Base-by-base conservation (phyloP, 306 rosid genomes). In the Spatholobus suberectus region DNA sequence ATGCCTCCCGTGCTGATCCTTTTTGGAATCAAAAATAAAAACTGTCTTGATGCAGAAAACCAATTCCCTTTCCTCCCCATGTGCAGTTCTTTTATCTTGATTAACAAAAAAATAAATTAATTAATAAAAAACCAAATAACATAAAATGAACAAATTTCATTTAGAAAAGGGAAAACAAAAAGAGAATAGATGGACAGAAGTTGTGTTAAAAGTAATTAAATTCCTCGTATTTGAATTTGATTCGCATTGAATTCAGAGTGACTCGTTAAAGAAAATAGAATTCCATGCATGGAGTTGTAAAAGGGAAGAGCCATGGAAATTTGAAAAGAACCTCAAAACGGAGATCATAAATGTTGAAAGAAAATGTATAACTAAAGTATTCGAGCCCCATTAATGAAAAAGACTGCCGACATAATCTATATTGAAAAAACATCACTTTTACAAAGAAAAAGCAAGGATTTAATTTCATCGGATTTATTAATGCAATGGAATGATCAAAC, bases 21-120 rank as follows among this genome's bases (percentile, higher is more conserved):
- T 92, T 89, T 86, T 95, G 75, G 90, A n/a, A 24, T 88, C 92
- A 3, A 88, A 78, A 71, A 70, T 49, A 77, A 96, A 83, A 89
- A 91, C 89, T 82, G 76, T 94, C 97, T 85, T 96, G 84, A 96
- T 14, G 92, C 83, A 86, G 94, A 87, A 87, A 96, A 92, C 93
- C 98, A 96, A 75, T 77, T 75, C 79, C 98, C 97, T 89, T 82
- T 93, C 92, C 89, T 94, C 89, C 97, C 99, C 99, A 96, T 96
- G 52, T 87, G 69, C 80, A 79, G 57, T 11, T 75, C 80, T 66
- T 76, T 89, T 89, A 80, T 77, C 84, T 85, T 65, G 5, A 73
- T 66, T 8, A 13, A 29, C 38, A 0, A 76, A 32, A 51, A 57
- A 62, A 24, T 17, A 69, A 5, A 20, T 59, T 32, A 76, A 43